Percentiles rank a stretch among this genome's conserved stretches.
Conservation (phyloP, 768 basidiomycete genomes). For the Termitomyces sp. region DNA sequence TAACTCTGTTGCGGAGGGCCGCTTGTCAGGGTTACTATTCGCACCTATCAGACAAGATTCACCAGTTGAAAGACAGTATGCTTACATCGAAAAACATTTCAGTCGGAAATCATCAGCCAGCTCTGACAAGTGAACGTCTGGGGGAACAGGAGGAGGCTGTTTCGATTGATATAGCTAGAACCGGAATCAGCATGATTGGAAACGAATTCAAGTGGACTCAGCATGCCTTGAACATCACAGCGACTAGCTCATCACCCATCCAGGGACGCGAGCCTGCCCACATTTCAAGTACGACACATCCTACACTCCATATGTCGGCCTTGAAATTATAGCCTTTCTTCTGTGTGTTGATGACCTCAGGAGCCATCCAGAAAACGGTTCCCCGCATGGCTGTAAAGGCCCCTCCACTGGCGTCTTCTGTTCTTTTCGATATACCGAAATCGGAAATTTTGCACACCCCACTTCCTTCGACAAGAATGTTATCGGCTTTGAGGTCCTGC, state of each 20-base stretch:
- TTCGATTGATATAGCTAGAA: conserved; percentile 78
- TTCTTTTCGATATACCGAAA: conserved; percentile 97
- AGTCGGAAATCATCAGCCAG: conserved; percentile 82
- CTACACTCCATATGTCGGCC: conserved; percentile 98
- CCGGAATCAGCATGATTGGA: neutral
- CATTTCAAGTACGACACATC: conserved; percentile 99
- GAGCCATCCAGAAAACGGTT: conserved; percentile 99
- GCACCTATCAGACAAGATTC: conserved; percentile 1
- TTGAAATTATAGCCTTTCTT: conserved; percentile 94
- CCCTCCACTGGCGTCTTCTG: conserved; percentile 78
- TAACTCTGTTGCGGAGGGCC: conserved; percentile 76
- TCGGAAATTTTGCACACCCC: conserved; percentile 97
- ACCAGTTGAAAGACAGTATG: conserved; percentile 6
- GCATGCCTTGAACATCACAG: conserved; percentile 91
- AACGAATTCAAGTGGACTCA: neutral
- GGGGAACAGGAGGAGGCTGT: conserved; percentile 84
- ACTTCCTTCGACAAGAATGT: conserved; percentile 89
- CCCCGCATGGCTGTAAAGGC: conserved; percentile 94
- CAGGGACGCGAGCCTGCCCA: conserved; percentile 96
- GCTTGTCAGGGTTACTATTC: conserved; percentile 73
- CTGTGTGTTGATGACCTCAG: conserved; percentile 85
- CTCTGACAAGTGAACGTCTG: conserved; percentile 68
- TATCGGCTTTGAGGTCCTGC: conserved; percentile 96
- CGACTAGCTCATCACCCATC: conserved; percentile 84
- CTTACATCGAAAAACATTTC: conserved; percentile 87